Base-by-base conservation (phyloP, 1,139 yeast genomes). In the Candida pseudocylindracea region DNA sequence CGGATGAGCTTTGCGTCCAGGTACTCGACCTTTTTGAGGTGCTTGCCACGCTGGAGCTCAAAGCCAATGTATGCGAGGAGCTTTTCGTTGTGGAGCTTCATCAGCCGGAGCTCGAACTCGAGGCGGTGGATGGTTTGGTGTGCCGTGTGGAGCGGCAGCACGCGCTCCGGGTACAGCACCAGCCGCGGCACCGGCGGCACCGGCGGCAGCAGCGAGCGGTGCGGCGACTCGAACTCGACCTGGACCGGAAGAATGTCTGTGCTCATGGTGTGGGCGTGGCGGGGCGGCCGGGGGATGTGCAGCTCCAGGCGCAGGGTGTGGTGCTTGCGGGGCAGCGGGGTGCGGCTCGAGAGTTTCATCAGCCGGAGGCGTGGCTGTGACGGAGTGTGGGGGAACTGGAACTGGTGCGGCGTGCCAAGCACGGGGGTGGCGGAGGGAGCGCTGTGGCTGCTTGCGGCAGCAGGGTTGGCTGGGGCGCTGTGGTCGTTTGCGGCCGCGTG, bases 1-100 rank as follows among this genome's bases (percentile, higher is more conserved):
- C 60, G 60, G 30, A 67, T 67, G 39, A 67, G 54, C 37, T 63
- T 58, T 32, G 66, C 67, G 49, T 67, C 73, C 2, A 69, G 63
- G 41, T 67, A 67, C 39, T 67, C 72, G 30, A 57, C 53, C 38
- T 53, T 57, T 40, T 53, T 53, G 35, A 59, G 53, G 40, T 55
- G 59, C 39, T 57, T 53, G 39, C 60, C 63, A 36, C 63, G 60
- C 40, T 67, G 73, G 35, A 65, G 48, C 39, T 66, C 64, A 41
- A 65, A 67, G 26, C 73, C 72, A 44, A 67, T 67, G 42, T 65
- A 67, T 20, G 71, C 63, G 35, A 65, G 49, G 29, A 67, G 51
- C 43, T 67, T 67, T 37, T 67, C 73, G 44, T 66, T 66, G 41
- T 67, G 72, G 34, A 67, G 46, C 39, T 60, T 58, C 37, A 67